A percentile compares a stretch with the other conserved stretches of the same genome.
phyloP scores from a whole-genome alignment of 805 yeast species.

The Wickerhamiella allomyrinae region DNA sequence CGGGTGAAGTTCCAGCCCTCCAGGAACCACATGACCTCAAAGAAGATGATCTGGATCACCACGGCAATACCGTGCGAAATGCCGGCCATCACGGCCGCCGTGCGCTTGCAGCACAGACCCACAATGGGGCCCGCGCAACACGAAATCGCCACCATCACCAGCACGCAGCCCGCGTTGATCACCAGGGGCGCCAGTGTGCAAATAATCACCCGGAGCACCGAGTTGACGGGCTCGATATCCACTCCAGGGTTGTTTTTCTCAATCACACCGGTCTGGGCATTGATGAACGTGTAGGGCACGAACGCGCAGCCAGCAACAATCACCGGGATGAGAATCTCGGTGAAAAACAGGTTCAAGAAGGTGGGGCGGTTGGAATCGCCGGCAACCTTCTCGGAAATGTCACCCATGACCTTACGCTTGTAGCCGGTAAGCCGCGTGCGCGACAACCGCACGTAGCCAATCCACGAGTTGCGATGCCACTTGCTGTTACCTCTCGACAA shows the following conservation, averaged over 20 bases:
- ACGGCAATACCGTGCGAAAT: slow-evolving; percentile 94
- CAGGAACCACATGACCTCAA: slow-evolving; percentile 92
- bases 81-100: slow-evolving; percentile 91
- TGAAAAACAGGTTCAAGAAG: slow-evolving; percentile 58
- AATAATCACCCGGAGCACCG: slow-evolving; percentile 47
- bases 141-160: slow-evolving; percentile 63
- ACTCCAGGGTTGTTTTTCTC: slow-evolving; percentile 15
- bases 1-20: slow-evolving; percentile 84
- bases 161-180: slow-evolving; percentile 73
- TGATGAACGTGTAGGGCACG: slow-evolving; percentile 64
- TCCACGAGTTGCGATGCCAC: slow-evolving; percentile 66
- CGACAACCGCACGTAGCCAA: slow-evolving; percentile 52
- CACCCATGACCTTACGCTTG: slow-evolving; percentile 58
- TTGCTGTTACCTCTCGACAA: slow-evolving; percentile 61
- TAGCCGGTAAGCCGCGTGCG: slow-evolving; percentile 88
- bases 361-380: slow-evolving; percentile 64
- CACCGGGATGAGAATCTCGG: slow-evolving; percentile 66
- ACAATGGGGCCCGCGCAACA: slow-evolving; percentile 97
- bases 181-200: slow-evolving; percentile 75
- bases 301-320: slow-evolving; percentile 54
- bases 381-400: slow-evolving; percentile 48
- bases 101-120: slow-evolving; percentile 90
- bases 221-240: slow-evolving; percentile 32
- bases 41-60: slow-evolving; percentile 69
- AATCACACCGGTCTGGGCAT: slow-evolving; percentile 72